Base-by-base conservation (phyloP, 176 grass and related monocot genomes). In the Eleusine coracana region DNA sequence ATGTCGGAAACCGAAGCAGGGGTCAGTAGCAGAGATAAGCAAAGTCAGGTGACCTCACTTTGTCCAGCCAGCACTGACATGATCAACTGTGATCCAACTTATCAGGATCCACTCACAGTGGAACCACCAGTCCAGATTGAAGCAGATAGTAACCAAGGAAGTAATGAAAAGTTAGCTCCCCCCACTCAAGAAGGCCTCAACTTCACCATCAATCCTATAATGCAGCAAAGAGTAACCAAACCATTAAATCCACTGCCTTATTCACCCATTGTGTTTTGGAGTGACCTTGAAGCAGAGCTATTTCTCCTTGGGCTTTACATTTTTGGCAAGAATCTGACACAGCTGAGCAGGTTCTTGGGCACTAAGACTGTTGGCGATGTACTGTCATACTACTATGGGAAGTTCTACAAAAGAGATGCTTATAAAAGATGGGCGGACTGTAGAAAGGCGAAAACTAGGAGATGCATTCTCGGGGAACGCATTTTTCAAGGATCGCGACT, bases 291-390 rank as follows among this genome's bases (percentile, higher is more conserved):
- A 31, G 59, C 10, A 69, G 80, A 86, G 31, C 78, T 76, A 23
- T 98, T 98, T 66, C 82, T 98, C 54, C 95, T 98, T 75, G 92
- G 92, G 10, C 88, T 98, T 38, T 98, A 94, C 55, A 91, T 92
- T 87, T 98, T 98, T n/a, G 90, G 90, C 66, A 98, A 98, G 88
- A 87, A 94, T 85, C 88, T 94, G 48, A 75, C 40, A 39, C 27
- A 86, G 71, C 28, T 94, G 77, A 87, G 81, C 65, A 88, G 72
- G 51, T 94, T 91, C 87, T 16, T 94, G 50, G 82, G 60, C 48
- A 88, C 46, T 80, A 98, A 91, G 75, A 84, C 81, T 29, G 81
- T 91, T 74, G 95, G 90, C 9, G 76, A 91, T 75, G 86, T 91
- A 34, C 83, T 93, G 49, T 72, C 81, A 12, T 93, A 86, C 86